Base-by-base conservation (phyloP, 2,329 filamentous ascomycete species). In the Microthyrium microscopicum region DNA sequence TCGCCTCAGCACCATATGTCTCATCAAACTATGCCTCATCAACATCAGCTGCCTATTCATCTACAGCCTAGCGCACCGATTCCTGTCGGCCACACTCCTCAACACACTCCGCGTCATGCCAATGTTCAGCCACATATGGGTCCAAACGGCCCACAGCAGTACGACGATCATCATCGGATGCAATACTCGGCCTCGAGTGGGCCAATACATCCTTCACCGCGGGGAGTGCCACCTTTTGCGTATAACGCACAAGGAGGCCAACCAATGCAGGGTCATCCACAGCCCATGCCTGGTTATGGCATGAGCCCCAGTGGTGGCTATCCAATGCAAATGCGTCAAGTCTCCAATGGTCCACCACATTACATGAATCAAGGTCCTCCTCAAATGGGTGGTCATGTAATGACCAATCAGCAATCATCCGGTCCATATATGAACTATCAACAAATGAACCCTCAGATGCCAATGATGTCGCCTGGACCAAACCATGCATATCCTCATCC, bases 341-440 rank as follows among this genome's bases (percentile, higher is more conserved):
- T 76, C 42, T 79, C 77, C 24, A 76, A 76, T 44, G 78, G 66
- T 27, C 64, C 70, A 18, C 31, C 33, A 6, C 78, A 83, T 45
- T 87, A 81, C 46, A 85, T 89, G 74, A 73, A 68, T 28, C 58
- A 57, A 13, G 59, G 61, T 26, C 9, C 9, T 11, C 9, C 9
- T 9, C 9, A 9, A 9, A 29, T 29, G 15, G 27, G 27, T 15
- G 27, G 27, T 9, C 27, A 29, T 11, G 82, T 93, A 70, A 91
- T 94, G 78, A 77, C 84, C 44, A 80, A 81, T 41, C 70, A 74
- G n/a, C n/a, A n/a, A n/a, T n/a, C n/a, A n/a, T n/a, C n/a, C n/a
- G 39, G 68, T n/a, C n/a, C n/a, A n/a, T n/a, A n/a, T n/a, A n/a
- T n/a, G n/a, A n/a, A n/a, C n/a, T n/a, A n/a, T n/a, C n/a, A n/a